Base-by-base conservation (phyloP, 2,329 filamentous ascomycete genomes). In the Metarhizium robertsii region DNA sequence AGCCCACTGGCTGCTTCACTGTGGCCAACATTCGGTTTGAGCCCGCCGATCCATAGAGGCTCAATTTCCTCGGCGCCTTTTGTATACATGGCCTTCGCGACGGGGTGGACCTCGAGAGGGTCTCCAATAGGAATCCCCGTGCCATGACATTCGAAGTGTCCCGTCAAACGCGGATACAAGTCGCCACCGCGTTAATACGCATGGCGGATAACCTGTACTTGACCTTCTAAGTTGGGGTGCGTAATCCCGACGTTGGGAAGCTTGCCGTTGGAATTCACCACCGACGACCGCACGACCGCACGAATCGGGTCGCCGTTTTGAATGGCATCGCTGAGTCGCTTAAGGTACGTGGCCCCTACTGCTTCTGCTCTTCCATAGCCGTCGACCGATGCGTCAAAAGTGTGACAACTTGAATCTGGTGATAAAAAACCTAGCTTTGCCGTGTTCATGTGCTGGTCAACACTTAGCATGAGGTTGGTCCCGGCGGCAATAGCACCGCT, bases 351-450 rank as follows among this genome's bases (percentile, higher is more conserved):
- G 14, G 69, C 65, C 2, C 65, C 70, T 18, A 70, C 64, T 1
- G 75, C 78, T 59, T 80, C 77, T 4, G 75, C 77, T 40, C 76
- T 66, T 1, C 67, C 75, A 58, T 79, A 81, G 2, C 78, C 79
- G 60, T 75, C 67, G 4, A 73, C 78, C 29, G 64, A 59, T 13
- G 64, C 57, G 54, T 79, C 77, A 57, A 72, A 77, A 16, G 65
- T 62, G 36, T 65, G 65, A 6, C 63, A 74, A 36, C 6, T 30
- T 20, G 52, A 58, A 60, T 10, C 61, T 58, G 14, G 59, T 60
- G 16, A 48, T 11, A 50, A 18, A 18, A 52, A 2, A 6, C 52
- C 75, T 71, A 2, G 69, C 65, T 50, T 45, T 34, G 13, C 64
- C 45, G 50, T 38, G 47, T 30, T n/a, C 25, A 46, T 16, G 2